These are phyloP conservation scores for Chaetomium cochliodes DNA, from an alignment of 495 filamentous ascomycete species.

Conservation along the genomic window DNA sequence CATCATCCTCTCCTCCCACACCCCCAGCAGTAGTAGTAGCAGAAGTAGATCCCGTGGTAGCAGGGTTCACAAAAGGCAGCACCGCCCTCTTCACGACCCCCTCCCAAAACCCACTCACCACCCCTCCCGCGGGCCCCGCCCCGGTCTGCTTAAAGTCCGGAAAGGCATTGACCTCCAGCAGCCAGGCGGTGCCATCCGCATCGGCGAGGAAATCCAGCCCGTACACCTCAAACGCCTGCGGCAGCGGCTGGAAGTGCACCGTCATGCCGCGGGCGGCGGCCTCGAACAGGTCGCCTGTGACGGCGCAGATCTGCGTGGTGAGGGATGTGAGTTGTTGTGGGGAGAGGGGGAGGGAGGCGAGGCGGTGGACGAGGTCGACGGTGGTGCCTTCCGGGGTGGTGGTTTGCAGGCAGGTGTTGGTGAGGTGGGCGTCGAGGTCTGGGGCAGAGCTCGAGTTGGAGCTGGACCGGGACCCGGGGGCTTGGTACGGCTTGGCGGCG, in stretches of 20 bases:
- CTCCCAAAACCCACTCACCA: conserved; percentile 75
- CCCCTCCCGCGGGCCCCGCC: conserved; percentile 60
- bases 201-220: conserved; percentile 90
- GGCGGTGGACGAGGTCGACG: conserved; percentile 56
- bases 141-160: conserved; percentile 94
- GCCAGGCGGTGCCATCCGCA: conserved; percentile 57
- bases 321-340: conserved; percentile 42
- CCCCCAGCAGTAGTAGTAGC: background rate
- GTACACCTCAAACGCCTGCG: conserved; percentile 87
- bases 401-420: conserved; percentile 91
- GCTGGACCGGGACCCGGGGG: conserved; percentile 32
- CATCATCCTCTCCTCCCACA: background rate
- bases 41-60: no score
- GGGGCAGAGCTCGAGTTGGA: conserved; percentile 40
- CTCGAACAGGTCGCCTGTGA: conserved; percentile 75
- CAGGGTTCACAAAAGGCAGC: conserved; percentile 26
- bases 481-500: conserved; percentile 63
- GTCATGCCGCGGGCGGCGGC: conserved; percentile 79
- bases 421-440: conserved; percentile 74
- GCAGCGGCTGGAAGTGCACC: conserved; percentile 86
- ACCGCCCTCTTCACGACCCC: conserved; percentile 67
- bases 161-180: conserved; percentile 95
- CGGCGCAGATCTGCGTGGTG: conserved; percentile 67
- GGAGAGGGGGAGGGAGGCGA: conserved; percentile 61
- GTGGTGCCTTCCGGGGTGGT: background rate